Evolutionary conservation across 352 stramenopile species (phyloP).

Genomic region (Globisporangium irregulare): DNA sequence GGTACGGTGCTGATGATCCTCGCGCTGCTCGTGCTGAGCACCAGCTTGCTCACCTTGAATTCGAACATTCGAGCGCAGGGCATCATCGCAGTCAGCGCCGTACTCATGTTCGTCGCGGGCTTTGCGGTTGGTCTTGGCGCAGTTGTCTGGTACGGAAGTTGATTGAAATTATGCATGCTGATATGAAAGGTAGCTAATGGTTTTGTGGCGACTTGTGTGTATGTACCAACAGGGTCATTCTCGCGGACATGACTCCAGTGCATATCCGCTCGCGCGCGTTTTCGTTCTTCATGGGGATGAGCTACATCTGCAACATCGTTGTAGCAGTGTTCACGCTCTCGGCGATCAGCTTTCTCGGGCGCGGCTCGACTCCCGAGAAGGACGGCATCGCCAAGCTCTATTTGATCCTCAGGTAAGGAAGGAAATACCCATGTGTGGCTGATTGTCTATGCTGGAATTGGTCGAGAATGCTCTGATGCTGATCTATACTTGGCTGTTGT

Average conservation of each 20-base stretch:
- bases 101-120: conserved; percentile 79
- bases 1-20: conserved; percentile 76
- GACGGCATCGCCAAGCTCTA: conserved; percentile 86
- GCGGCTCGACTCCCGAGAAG: conserved; percentile 63
- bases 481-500: neutral
- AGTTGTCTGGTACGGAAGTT: conserved; percentile 60
- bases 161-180: neutral
- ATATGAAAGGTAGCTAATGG: neutral
- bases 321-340: conserved; percentile 76
- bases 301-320: conserved; percentile 85
- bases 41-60: conserved; percentile 60
- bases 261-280: conserved; percentile 82
- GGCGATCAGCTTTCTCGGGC: conserved; percentile 70
- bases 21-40: conserved; percentile 63
- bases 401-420: conserved; percentile 55
- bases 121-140: conserved; percentile 83
- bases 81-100: conserved; percentile 66
- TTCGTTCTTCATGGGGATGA: conserved; percentile 80
- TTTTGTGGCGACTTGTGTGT: neutral
- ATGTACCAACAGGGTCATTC: conserved; percentile 55
- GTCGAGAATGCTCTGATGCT: neutral
- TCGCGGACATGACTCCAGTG: conserved; percentile 87
- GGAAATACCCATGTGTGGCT: neutral
- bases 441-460: neutral
- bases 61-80: conserved; percentile 46